A percentile compares a stretch with the other conserved stretches of the same genome.
Conservation (phyloP, 257 asterid genomes). For the Coffea eugenioides region DNA sequence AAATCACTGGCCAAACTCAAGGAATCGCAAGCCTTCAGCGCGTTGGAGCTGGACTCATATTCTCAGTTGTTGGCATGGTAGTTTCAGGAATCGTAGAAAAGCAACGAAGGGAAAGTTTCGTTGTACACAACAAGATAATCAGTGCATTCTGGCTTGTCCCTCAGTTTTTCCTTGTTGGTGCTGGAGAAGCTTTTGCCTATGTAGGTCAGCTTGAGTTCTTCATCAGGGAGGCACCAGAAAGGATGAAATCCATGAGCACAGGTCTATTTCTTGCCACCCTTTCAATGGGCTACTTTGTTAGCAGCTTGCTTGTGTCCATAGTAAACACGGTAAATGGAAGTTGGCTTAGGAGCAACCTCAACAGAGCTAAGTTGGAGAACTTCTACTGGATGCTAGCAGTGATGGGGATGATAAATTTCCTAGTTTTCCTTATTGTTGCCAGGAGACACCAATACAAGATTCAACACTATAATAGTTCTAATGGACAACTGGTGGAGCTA, state of each 20-base stretch:
- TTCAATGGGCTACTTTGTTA: constrained; percentile 74
- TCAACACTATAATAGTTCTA: constrained; percentile 38
- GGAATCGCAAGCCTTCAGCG: constrained; percentile 77
- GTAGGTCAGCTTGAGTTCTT: constrained; percentile 94
- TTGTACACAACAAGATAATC: constrained; percentile 18
- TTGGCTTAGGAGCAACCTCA: constrained; percentile 69
- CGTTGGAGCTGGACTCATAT: constrained; percentile 62
- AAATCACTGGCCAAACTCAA: constrained; percentile 45
- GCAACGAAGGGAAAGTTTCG: constrained; percentile 30
- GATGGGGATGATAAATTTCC: constrained; percentile 59
- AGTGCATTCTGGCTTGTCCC: constrained; percentile 83
- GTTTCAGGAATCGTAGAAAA: constrained; percentile 66
- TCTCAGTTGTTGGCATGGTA: constrained; percentile 67
- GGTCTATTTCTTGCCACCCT: constrained; percentile 79
- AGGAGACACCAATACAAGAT: constrained; percentile 67
- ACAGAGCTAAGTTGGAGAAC: constrained; percentile 50
- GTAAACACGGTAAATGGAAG: constrained; percentile 40
- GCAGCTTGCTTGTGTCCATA: constrained; percentile 68
- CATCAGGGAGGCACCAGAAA: constrained; percentile 79
- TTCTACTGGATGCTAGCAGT: constrained; percentile 83
- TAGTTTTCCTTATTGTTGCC: constrained; percentile 49
- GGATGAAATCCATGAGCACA: constrained; percentile 92
- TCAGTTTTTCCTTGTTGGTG: constrained; percentile 80
- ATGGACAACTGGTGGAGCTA: constrained; percentile 32
- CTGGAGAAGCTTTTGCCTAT: constrained; percentile 85